phyloP scores from a whole-genome alignment of 768 basidiomycete genomes.

The Naganishia kalamii region DNA sequence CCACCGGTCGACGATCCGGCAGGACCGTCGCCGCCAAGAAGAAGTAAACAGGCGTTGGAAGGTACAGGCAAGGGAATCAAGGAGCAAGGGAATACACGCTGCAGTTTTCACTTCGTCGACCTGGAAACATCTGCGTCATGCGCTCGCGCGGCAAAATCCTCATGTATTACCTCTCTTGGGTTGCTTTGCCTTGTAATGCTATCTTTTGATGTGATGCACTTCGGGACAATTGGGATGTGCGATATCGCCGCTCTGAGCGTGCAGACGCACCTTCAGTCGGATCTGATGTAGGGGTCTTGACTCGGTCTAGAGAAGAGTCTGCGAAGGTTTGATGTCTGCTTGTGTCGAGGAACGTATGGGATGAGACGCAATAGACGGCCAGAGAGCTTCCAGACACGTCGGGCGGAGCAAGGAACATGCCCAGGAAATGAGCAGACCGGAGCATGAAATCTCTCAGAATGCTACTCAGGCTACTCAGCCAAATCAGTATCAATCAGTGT shows the following conservation, averaged over 20 bases:
- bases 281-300: no score
- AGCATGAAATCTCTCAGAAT: no score
- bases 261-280: no score
- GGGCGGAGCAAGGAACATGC: no score
- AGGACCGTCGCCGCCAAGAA: conserved; percentile 25
- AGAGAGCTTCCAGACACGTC: no score
- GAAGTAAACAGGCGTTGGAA: conserved; percentile 22
- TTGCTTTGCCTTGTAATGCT: conserved; percentile 16
- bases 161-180: neutral
- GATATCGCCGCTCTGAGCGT: neutral
- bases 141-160: neutral
- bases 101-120: neutral
- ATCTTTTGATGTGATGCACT: conserved; percentile 13
- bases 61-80: conserved; percentile 9
- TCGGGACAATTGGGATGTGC: neutral
- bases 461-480: neutral
- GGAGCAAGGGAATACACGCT: neutral
- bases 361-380: no score
- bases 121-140: neutral
- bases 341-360: no score
- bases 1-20: conserved; percentile 60
- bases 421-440: no score
- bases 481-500: neutral
- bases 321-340: no score
- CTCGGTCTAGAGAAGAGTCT: no score